Evolutionary conservation across 192 early-diverging fungal genomes (phyloP).

Genomic region (Umbelopsis sp.): DNA sequence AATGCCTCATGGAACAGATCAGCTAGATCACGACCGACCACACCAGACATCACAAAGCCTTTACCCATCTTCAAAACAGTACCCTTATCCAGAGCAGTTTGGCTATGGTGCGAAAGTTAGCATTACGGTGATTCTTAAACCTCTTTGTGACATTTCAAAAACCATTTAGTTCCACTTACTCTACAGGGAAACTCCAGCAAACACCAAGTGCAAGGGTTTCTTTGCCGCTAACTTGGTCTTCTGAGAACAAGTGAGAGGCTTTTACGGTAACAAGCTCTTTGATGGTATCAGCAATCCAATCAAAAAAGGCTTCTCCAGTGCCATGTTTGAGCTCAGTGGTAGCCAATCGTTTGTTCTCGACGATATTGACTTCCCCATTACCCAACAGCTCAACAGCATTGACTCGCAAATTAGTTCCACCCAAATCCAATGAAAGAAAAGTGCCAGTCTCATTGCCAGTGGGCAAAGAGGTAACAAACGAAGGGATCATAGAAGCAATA

Average conservation of each 20-base stretch:
- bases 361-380: conserved; percentile 61
- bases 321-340: conserved; percentile 83
- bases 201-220: conserved; percentile 60
- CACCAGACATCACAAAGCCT: conserved; percentile 79
- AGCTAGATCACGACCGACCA: conserved; percentile 84
- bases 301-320: conserved; percentile 70
- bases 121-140: neutral
- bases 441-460: conserved; percentile 84
- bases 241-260: conserved; percentile 31
- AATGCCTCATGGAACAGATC: conserved; percentile 84
- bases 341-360: conserved; percentile 74
- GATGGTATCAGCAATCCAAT: conserved; percentile 76
- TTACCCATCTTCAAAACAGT: conserved; percentile 71
- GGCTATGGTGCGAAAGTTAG: conserved; percentile 35
- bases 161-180: conserved; percentile 53
- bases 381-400: conserved; percentile 83
- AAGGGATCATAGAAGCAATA: conserved; percentile 84
- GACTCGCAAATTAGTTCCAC: conserved; percentile 94
- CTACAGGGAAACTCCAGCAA: conserved; percentile 84
- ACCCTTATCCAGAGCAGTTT: conserved; percentile 56
- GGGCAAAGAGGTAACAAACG: conserved; percentile 82
- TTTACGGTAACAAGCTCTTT: conserved; percentile 34
- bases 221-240: conserved; percentile 31
- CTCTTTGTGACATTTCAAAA: neutral
- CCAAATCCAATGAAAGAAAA: conserved; percentile 91